Conservation (phyloP, 352 stramenopile genomes). For the Phytophthora crassamura region DNA sequence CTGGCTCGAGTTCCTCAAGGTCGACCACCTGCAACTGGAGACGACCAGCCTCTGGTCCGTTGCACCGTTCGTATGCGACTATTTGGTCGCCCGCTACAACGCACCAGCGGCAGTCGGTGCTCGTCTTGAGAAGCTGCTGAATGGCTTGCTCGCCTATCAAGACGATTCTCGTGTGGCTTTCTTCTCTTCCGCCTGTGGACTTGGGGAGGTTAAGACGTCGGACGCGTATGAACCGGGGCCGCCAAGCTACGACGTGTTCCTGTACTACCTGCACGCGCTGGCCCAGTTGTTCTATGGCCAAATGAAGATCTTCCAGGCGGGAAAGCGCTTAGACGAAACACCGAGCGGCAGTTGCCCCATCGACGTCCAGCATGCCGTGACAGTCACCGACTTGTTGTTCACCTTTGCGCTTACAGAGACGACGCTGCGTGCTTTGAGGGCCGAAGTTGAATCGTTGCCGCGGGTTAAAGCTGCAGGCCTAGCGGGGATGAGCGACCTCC, state of each 20-base stretch:
- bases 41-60: slow-evolving; percentile 57
- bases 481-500: slow-evolving; percentile 6
- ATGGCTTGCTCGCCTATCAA: slow-evolving; percentile 45
- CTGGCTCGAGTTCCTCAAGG: slow-evolving; percentile 80
- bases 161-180: slow-evolving; percentile 70
- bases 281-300: slow-evolving; percentile 69
- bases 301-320: slow-evolving; percentile 73
- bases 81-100: slow-evolving; percentile 66
- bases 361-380: slow-evolving; percentile 32
- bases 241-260: slow-evolving; percentile 63
- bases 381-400: slow-evolving; percentile 52
- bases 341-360: slow-evolving; percentile 60
- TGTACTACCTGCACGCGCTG: slow-evolving; percentile 76
- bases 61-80: slow-evolving; percentile 77
- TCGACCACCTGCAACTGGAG: slow-evolving; percentile 65
- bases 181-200: slow-evolving; percentile 61
- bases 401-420: slow-evolving; percentile 46
- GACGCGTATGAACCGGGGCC: slow-evolving; percentile 11
- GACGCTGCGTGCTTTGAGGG: slow-evolving; percentile 44
- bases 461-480: slow-evolving; percentile 3
- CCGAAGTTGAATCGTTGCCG: slow-evolving; percentile 44
- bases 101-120: slow-evolving; percentile 51
- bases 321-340: slow-evolving; percentile 65
- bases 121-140: slow-evolving; percentile 60
- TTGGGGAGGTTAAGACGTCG: slow-evolving; percentile 25